Evolutionary conservation across 768 basidiomycete species (phyloP), one percentile per base, ranked within the genome.

Genomic region (Termitomyces sp.): DNA sequence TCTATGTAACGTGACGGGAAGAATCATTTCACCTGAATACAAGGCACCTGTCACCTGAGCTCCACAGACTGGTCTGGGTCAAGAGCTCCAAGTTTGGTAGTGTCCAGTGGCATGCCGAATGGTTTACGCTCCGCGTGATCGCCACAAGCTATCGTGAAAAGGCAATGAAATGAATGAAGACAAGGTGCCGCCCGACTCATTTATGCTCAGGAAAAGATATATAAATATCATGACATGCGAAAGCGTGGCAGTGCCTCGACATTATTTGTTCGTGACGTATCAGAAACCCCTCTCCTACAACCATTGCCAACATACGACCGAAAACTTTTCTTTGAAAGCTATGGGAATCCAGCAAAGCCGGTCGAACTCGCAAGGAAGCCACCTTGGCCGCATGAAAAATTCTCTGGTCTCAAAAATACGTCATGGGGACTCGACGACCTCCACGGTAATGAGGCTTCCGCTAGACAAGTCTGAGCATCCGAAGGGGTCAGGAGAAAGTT

Each of bases 341-440:
- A 74, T 74, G 73, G 73, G 72, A 44, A 58, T 67, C 49, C 64
- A 67, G 26, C 73, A 73, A 56, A 71, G 71, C 51, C 67, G 64
- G 49, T 46, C 61, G 29, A 60, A 56, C 27, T 56, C 63, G 2
- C 58, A 62, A 24, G 53, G 46, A 48, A 63, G 59, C 48, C 47
- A 66, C 47, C 42, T 67, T 24, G 63, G 64, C 59, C 65, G 67
- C 24, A 44, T 69, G 34, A 61, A 53, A 10, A 47, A 62, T 24
- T 58, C 55, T 46, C 46, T 59, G n/a, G 46, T 55, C 32, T 62
- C 59, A 31, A 59, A 55, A 37, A 57, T 61, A 14, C 64, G 56
- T 46, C 56, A 22, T 5, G 42, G 22, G 42, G 22, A 52, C 46
- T 53, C 62, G 4, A 34, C 50, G 44, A 61, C 27, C 18, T 43